phyloP scores from a whole-genome alignment of 441 rosid species.

The California macrophylla region DNA sequence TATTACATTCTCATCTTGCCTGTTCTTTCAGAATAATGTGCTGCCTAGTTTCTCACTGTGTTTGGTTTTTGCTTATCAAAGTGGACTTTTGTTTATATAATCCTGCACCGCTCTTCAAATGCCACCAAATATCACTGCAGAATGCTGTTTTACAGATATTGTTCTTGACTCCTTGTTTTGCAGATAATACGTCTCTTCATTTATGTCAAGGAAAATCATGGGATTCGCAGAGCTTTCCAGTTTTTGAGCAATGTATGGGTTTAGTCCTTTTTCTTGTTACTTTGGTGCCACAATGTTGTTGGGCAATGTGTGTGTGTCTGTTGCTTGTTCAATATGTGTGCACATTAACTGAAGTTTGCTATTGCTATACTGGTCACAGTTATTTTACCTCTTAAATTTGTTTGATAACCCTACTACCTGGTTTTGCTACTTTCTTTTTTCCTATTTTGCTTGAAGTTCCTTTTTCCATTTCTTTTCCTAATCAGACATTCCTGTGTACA shows the following conservation, averaged over 20 bases:
- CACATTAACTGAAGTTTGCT: background rate
- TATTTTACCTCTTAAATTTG: too few relatives aligned
- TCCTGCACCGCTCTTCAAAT: background rate
- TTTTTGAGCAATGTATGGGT: conserved; percentile 76
- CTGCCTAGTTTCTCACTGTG: conserved; percentile 7
- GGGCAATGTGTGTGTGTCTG: background rate
- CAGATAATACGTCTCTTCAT: conserved; percentile 86
- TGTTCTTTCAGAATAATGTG: conserved; percentile 1
- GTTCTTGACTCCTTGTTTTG: conserved; percentile 26
- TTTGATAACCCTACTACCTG: too few relatives aligned
- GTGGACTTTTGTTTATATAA: background rate
- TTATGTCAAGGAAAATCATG: conserved; percentile 78
- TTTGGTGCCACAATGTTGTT: conserved; percentile 8
- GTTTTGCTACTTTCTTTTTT: too few relatives aligned
- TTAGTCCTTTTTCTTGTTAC: conserved; percentile 14
- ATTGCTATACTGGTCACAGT: too few relatives aligned
- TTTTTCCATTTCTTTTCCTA: too few relatives aligned
- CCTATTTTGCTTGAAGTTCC: too few relatives aligned
- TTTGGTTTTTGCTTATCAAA: conserved; percentile 14
- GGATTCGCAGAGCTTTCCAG: conserved; percentile 69
- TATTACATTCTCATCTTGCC: background rate
- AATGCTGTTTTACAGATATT: conserved; percentile 8
- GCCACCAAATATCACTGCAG: background rate
- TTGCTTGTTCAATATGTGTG: background rate
- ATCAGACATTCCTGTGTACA: too few relatives aligned